Evolutionary conservation across 2,329 filamentous ascomycete species (phyloP).

Genomic region (Alternaria rosae): DNA sequence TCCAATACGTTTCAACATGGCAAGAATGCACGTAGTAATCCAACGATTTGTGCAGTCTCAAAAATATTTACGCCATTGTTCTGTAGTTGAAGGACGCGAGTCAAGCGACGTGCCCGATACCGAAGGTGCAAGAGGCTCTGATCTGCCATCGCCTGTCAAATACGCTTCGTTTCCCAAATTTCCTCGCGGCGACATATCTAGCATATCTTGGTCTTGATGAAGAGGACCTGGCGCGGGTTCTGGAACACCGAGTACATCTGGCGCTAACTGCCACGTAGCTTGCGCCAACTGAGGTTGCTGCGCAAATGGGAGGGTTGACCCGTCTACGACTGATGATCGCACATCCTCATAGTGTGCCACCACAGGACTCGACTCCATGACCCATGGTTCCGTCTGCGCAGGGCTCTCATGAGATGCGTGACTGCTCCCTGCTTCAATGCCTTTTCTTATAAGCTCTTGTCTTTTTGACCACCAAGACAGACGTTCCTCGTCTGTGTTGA

Average conservation of each 20-base stretch:
- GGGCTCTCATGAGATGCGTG: not conserved
- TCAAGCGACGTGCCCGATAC: not conserved
- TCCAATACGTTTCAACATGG: not conserved
- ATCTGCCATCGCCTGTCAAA: not conserved
- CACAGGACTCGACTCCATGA: slow-evolving; percentile 1
- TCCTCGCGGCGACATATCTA: not conserved
- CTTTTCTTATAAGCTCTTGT: not conserved
- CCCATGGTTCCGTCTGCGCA: slow-evolving; percentile 6
- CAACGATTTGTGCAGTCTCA: not conserved
- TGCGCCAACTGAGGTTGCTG: not conserved
- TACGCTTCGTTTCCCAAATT: not conserved
- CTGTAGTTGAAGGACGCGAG: not conserved
- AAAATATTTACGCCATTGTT: slow-evolving; percentile 28
- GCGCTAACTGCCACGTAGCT: slow-evolving; percentile 1
- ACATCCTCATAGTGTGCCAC: slow-evolving; percentile 6
- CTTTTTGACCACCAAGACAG: slow-evolving; percentile 23
- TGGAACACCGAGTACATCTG: not conserved
- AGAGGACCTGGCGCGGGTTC: not conserved
- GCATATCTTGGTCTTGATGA: not conserved
- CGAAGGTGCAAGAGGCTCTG: not conserved
- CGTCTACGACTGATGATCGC: not conserved
- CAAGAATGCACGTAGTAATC: not conserved
- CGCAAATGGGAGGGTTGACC: not conserved
- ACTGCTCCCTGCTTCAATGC: not conserved
- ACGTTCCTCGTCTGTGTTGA: slow-evolving; percentile 20